phyloP scores from a whole-genome alignment of 2,329 filamentous ascomycete genomes.

The Zymoseptoria pseudotritici region DNA sequence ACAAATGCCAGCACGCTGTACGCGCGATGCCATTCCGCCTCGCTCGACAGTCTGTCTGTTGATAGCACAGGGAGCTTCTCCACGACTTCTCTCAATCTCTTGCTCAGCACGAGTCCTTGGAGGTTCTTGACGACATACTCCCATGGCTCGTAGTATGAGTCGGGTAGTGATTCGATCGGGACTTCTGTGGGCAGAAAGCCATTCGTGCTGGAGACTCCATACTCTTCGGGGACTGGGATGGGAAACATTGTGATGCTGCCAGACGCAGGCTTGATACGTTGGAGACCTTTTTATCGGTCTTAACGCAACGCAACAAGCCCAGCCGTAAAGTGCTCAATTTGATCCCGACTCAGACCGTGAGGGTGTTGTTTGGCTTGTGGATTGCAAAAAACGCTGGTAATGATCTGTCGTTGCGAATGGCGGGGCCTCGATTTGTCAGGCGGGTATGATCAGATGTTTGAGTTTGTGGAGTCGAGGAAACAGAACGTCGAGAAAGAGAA shows the following conservation, averaged over 20 bases:
- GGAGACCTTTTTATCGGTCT: slow-evolving; percentile 22
- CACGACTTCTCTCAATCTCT: slow-evolving; percentile 70
- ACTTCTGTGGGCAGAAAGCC: slow-evolving; percentile 82
- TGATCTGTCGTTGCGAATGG: neutral
- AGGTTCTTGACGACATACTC: slow-evolving; percentile 79
- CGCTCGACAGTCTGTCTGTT: slow-evolving; percentile 70
- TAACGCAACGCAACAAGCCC: slow-evolving; percentile 29
- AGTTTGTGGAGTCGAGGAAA: neutral
- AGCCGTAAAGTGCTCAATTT: slow-evolving; percentile 20
- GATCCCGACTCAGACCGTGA: neutral
- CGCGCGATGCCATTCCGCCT: slow-evolving; percentile 84
- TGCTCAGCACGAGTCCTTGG: slow-evolving; percentile 78
- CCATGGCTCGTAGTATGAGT: slow-evolving; percentile 93
- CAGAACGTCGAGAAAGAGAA: neutral
- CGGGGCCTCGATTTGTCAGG: neutral
- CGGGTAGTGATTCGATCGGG: slow-evolving; percentile 72
- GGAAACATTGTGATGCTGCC: slow-evolving; percentile 33
- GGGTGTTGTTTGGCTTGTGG: neutral
- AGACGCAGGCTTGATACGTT: slow-evolving; percentile 32
- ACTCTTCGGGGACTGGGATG: slow-evolving; percentile 57
- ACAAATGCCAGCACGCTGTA: slow-evolving; percentile 74
- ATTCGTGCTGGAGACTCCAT: slow-evolving; percentile 68
- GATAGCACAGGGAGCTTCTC: slow-evolving; percentile 77
- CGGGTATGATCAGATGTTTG: neutral
- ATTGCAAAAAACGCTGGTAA: neutral